These are phyloP conservation scores for Aspergillus pseudotamarii DNA, from an alignment of 2,329 filamentous ascomycete species.

Conservation along the genomic window DNA sequence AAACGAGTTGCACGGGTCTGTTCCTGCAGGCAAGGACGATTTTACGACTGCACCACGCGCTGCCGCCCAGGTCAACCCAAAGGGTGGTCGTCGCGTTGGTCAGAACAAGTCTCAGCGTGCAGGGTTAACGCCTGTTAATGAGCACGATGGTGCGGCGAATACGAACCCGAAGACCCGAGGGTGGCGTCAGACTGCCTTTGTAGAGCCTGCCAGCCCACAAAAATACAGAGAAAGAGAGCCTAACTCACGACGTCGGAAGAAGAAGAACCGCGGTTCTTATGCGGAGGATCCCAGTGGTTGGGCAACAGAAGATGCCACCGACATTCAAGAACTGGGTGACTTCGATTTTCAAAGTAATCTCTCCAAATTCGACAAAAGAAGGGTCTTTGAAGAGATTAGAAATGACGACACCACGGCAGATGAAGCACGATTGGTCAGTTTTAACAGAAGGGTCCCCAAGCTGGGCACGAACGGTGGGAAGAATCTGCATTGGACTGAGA, in stretches of 20 bases:
- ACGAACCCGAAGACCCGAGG: slow-evolving; percentile 59
- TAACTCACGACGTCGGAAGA: slow-evolving; percentile 50
- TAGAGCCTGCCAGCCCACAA: slow-evolving; percentile 57
- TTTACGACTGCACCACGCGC: slow-evolving; percentile 26
- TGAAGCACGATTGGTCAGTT: slow-evolving; percentile 83
- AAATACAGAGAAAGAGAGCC: slow-evolving; percentile 32
- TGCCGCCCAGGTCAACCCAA: slow-evolving; percentile 31
- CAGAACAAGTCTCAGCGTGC: slow-evolving; percentile 51
- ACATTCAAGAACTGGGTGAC: slow-evolving; percentile 88
- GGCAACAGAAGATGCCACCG: slow-evolving; percentile 94
- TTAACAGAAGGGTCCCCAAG: slow-evolving; percentile 69
- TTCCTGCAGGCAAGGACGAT: slow-evolving; percentile 22
- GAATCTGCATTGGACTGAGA: slow-evolving; percentile 89
- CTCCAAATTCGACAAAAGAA: slow-evolving; percentile 92
- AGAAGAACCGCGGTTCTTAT: slow-evolving; percentile 46
- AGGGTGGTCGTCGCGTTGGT: slow-evolving; percentile 50
- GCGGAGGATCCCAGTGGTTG: slow-evolving; percentile 74
- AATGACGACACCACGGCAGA: slow-evolving; percentile 89
- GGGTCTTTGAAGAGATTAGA: slow-evolving; percentile 87
- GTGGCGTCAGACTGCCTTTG: slow-evolving; percentile 68
- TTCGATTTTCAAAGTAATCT: slow-evolving; percentile 91
- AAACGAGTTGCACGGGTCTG: slow-evolving; percentile 21
- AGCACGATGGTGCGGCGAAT: slow-evolving; percentile 35
- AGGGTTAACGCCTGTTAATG: slow-evolving; percentile 38
- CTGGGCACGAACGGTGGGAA: slow-evolving; percentile 78